These are phyloP conservation scores for Kalaharituber pfeilii DNA, from an alignment of 2,329 filamentous ascomycete genomes.

Conservation along the genomic window DNA sequence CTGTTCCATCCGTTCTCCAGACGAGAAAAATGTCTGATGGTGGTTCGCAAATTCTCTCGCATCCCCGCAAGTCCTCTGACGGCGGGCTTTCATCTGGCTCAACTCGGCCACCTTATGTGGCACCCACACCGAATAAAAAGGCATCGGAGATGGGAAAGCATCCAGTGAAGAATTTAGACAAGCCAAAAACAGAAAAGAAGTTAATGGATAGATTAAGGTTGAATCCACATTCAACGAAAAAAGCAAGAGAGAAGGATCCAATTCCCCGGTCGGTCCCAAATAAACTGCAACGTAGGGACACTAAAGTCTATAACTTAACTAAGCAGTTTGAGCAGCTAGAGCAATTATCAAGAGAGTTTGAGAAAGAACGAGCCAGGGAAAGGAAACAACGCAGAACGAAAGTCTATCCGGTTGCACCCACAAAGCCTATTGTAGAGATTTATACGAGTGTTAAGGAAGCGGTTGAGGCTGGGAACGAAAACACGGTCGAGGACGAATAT, in stretches of 20 bases:
- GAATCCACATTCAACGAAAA: conserved; percentile 32
- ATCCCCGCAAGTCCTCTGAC: conserved; percentile 10
- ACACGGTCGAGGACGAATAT: not conserved
- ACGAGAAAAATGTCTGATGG: not conserved
- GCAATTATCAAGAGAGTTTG: conserved; percentile 76
- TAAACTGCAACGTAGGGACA: conserved; percentile 26
- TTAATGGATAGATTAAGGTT: conserved; percentile 56
- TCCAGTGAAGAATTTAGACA: conserved; percentile 12
- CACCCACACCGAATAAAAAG: conserved; percentile 14
- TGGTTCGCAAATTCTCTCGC: not conserved
- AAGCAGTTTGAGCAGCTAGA: conserved; percentile 81
- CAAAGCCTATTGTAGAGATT: conserved; percentile 90
- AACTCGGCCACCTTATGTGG: conserved; percentile 5
- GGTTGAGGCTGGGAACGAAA: conserved; percentile 55
- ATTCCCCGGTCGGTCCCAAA: conserved; percentile 62
- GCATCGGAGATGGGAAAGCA: conserved; percentile 8
- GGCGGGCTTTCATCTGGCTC: conserved; percentile 3
- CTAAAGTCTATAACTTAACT: conserved; percentile 77
- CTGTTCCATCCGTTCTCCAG: conserved; percentile 10
- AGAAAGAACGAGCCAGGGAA: conserved; percentile 80
- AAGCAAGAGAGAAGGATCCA: conserved; percentile 31
- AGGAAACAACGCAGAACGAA: conserved; percentile 63
- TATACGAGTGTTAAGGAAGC: conserved; percentile 89
- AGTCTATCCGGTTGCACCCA: conserved; percentile 74
- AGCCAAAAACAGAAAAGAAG: conserved; percentile 35